phyloP scores from a whole-genome alignment of 768 basidiomycete genomes.

The Mycena amicta region DNA sequence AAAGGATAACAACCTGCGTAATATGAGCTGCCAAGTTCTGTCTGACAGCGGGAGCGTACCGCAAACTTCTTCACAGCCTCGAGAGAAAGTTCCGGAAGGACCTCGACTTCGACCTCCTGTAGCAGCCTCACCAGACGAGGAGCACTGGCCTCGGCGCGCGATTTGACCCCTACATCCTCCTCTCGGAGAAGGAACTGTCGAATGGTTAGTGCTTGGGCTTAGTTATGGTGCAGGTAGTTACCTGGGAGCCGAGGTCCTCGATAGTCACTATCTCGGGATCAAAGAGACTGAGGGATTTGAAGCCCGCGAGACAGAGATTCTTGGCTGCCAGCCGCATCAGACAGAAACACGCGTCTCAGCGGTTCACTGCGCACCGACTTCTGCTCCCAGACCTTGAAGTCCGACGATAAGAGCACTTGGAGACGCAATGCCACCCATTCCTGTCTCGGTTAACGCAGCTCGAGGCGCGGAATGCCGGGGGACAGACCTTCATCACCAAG shows the following conservation, averaged over 20 bases:
- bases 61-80: slow-evolving; percentile 19
- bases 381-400: slow-evolving; percentile 70
- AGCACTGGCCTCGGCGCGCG: slow-evolving; percentile 63
- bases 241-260: slow-evolving; percentile 72
- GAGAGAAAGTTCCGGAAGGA: neutral
- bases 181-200: slow-evolving; percentile 72
- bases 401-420: slow-evolving; percentile 78
- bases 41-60: too few species aligned
- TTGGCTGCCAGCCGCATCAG: slow-evolving; percentile 51
- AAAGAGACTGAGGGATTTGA: slow-evolving; percentile 74
- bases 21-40: too few species aligned
- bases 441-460: neutral
- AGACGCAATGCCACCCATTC: slow-evolving; percentile 59
- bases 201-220: neutral
- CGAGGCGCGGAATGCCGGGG: neutral
- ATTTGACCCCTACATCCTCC: slow-evolving; percentile 61
- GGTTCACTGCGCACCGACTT: slow-evolving; percentile 56
- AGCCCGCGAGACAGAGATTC: slow-evolving; percentile 74
- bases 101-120: slow-evolving; percentile 72
- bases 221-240: slow-evolving; percentile 27
- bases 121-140: slow-evolving; percentile 73
- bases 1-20: slow-evolving; percentile 75
- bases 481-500: neutral
- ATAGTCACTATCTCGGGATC: slow-evolving; percentile 66
- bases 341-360: neutral